Base-by-base conservation (phyloP, 2,329 filamentous ascomycete genomes). In the Cladorrhinum sp. region DNA sequence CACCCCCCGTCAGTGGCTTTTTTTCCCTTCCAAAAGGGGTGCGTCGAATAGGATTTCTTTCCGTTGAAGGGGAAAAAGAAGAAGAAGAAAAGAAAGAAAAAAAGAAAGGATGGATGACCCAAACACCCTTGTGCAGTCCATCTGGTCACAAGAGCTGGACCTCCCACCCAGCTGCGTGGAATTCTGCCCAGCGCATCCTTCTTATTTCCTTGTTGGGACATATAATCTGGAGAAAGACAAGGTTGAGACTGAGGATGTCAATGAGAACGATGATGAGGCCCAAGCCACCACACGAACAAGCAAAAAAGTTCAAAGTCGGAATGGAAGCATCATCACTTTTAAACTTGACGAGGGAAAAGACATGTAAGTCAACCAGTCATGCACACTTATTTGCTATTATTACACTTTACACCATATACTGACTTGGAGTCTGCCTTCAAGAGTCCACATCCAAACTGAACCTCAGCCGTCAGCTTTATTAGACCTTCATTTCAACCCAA, bases 181-280 rank as follows among this genome's bases (percentile, higher is more conserved):
- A 63, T 91, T 92, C 68, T 89, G 85, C 65, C 86, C 86, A 1
- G 73, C 75, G 1, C 71, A 85, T 61, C 83, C 85, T 0, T 76
- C 86, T 0, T 85, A 88, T 69, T 87, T 96, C 66, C 79, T 96
- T 0, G 83, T 96, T 53, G 94, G 93, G 42, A 96, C 93, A 1
- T 97, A 97, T 74, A 85, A 89, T 64, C 81, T 96, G 26, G 79
- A 92, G 64, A 80, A 81, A 62, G 68, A 69, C 10, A 56, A 12
- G n/a, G 14, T 39, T 24, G 50, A 57, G 12, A 2, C 6, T 2
- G 33, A 36, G 12, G 14, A 46, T 20, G 10, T 12, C 42, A 69
- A 70, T 14, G 60, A 58, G 33, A 67, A 63, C 5, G 61, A 64
- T 16, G 68, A 67, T 2, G 68, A 72, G 28, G 62, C 65, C 7